A percentile compares a stretch with the other conserved stretches of the same genome.
These are phyloP conservation scores for Cryptococcus floricola DNA, from an alignment of 1,284 basidiomycete species.

Conservation along the genomic window DNA sequence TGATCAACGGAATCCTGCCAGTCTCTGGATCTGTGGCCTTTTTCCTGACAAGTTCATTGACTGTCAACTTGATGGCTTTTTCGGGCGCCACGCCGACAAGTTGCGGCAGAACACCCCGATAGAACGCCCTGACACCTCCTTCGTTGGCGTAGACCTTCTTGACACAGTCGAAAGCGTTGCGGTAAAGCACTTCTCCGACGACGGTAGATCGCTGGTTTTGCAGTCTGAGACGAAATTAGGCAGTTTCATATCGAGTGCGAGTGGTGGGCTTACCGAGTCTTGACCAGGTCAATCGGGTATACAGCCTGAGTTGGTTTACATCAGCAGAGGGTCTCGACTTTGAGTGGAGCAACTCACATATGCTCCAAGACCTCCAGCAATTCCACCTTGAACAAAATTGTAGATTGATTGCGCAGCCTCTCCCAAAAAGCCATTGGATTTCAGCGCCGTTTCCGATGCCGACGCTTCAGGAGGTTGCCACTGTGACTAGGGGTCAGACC, in stretches of 20 bases:
- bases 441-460: constrained; percentile 10
- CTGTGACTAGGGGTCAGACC: constrained; percentile 8
- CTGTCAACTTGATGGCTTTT: constrained; percentile 69
- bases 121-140: constrained; percentile 85
- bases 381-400: constrained; percentile 83
- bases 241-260: background rate
- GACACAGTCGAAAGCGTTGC: constrained; percentile 91
- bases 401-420: constrained; percentile 65
- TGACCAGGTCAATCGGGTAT: constrained; percentile 54
- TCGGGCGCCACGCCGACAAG: constrained; percentile 96
- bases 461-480: constrained; percentile 36
- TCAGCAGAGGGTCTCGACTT: background rate
- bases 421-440: constrained; percentile 18
- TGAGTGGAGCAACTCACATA: constrained; percentile 55
- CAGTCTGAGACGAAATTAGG: constrained; percentile 57
- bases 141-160: constrained; percentile 93
- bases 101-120: constrained; percentile 92
- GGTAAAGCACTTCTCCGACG: constrained; percentile 89
- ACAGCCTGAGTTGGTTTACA: constrained; percentile 54
- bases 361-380: constrained; percentile 70
- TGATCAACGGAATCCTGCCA: constrained; percentile 77
- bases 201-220: constrained; percentile 96
- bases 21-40: constrained; percentile 88
- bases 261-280: constrained; percentile 58
- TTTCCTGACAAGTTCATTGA: constrained; percentile 87